A percentile compares a stretch with the other conserved stretches of the same genome.
These are phyloP conservation scores for Thielaviopsis punctulata DNA, from an alignment of 2,329 filamentous ascomycete species.

Conservation along the genomic window DNA sequence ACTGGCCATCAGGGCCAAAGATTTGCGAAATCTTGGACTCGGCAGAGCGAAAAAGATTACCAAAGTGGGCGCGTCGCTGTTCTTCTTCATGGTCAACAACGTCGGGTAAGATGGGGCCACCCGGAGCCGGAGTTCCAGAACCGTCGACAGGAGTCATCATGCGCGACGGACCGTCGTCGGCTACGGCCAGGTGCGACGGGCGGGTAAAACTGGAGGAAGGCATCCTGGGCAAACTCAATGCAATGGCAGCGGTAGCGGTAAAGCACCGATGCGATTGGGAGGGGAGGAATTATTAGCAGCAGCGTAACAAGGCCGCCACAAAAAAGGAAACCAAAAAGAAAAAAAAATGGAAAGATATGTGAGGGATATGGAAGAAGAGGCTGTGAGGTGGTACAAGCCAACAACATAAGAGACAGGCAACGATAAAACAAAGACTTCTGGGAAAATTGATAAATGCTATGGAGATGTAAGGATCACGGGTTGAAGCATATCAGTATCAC, in stretches of 20 bases:
- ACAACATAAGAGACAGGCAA: background rate
- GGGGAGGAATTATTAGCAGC: background rate
- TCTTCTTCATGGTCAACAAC: slow-evolving; percentile 37
- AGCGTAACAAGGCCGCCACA: background rate
- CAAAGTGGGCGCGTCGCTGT: slow-evolving; percentile 55
- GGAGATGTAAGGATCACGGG: slow-evolving; percentile 3
- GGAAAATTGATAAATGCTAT: background rate
- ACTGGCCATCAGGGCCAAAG: slow-evolving; percentile 43
- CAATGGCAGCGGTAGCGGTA: background rate
- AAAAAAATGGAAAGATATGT: background rate
- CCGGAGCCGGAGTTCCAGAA: slow-evolving; percentile 15
- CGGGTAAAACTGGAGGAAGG: slow-evolving; percentile 4
- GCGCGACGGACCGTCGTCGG: slow-evolving; percentile 39
- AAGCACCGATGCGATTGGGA: background rate
- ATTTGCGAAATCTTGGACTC: slow-evolving; percentile 62
- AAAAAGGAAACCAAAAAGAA: slow-evolving; percentile 2
- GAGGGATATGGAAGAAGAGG: background rate
- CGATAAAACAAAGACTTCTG: background rate
- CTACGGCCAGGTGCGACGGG: slow-evolving; percentile 6
- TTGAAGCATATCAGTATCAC: slow-evolving; percentile 4
- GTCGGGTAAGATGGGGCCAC: slow-evolving; percentile 3
- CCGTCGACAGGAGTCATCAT: slow-evolving; percentile 35
- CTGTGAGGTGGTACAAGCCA: background rate
- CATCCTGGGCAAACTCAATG: background rate
- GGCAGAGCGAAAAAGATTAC: slow-evolving; percentile 57